phyloP scores from a whole-genome alignment of 2,329 filamentous ascomycete genomes.

The Canariomyces notabilis region DNA sequence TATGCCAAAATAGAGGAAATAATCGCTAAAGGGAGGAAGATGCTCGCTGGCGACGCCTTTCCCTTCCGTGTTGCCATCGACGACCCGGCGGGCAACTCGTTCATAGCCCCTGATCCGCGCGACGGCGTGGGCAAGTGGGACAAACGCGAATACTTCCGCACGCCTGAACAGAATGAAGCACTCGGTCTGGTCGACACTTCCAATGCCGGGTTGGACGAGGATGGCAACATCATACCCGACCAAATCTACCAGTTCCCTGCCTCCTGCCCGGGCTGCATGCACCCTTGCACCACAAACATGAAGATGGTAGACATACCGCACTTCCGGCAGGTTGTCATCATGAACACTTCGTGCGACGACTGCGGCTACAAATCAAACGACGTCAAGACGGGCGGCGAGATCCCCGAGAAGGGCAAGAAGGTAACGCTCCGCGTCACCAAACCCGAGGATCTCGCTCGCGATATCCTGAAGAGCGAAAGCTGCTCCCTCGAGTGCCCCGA shows the following conservation, averaged over 20 bases:
- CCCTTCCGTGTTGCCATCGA: constrained; percentile 87
- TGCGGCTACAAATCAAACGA: constrained; percentile 96
- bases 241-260: constrained; percentile 92
- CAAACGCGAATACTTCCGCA: constrained; percentile 78
- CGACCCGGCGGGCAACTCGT: constrained; percentile 92
- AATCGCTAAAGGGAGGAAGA: constrained; percentile 66
- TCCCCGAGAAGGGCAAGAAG: constrained; percentile 78
- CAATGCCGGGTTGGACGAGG: constrained; percentile 44
- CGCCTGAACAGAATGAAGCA: constrained; percentile 76
- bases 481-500: constrained; percentile 85
- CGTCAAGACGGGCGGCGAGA: constrained; percentile 92
- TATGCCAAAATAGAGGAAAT: constrained; percentile 73
- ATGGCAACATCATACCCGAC: constrained; percentile 83
- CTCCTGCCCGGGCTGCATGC: constrained; percentile 84
- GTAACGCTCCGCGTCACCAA: constrained; percentile 72
- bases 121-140: constrained; percentile 82
- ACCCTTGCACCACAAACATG: constrained; percentile 87
- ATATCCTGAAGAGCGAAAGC: constrained; percentile 94
- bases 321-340: constrained; percentile 95
- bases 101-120: constrained; percentile 82
- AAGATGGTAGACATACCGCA: constrained; percentile 98
- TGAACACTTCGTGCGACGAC: constrained; percentile 86
- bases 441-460: constrained; percentile 71
- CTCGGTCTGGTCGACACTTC: constrained; percentile 69
- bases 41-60: constrained; percentile 71